A percentile compares a stretch with the other conserved stretches of the same genome.
Conservation (phyloP, 2,329 filamentous ascomycete species). For the Plectosphaerella cucumerina region DNA sequence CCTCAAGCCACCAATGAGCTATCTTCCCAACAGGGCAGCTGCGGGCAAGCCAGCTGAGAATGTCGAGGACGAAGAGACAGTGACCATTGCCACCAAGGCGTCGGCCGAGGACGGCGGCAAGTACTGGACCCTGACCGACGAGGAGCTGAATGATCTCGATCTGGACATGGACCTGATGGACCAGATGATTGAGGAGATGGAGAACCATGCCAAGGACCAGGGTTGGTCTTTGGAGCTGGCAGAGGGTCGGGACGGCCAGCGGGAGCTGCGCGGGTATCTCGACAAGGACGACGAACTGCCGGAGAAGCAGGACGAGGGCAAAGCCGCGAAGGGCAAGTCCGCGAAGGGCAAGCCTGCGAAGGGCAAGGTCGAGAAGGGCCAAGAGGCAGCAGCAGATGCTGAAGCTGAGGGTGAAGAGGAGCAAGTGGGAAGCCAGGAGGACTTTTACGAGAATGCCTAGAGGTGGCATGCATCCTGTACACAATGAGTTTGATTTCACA, state of each 20-base stretch:
- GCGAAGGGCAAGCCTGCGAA: slow-evolving; percentile 17
- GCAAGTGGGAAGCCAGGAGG: slow-evolving; percentile 40
- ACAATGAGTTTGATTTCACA: background rate
- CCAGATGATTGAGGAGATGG: slow-evolving; percentile 62
- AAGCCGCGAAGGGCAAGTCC: slow-evolving; percentile 15
- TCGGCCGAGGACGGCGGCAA: slow-evolving; percentile 56
- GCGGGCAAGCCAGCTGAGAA: slow-evolving; percentile 15
- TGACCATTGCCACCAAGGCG: slow-evolving; percentile 41
- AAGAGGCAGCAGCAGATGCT: too few species aligned
- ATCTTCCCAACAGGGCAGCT: slow-evolving; percentile 19
- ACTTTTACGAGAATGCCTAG: slow-evolving; percentile 43
- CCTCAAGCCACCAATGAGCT: slow-evolving; percentile 40
- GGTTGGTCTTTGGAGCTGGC: slow-evolving; percentile 81
- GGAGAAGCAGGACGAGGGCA: slow-evolving; percentile 10
- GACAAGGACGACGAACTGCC: slow-evolving; percentile 43
- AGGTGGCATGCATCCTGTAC: background rate
- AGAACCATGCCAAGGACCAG: slow-evolving; percentile 64
- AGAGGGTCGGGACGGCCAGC: slow-evolving; percentile 57
- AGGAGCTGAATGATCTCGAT: slow-evolving; percentile 65
- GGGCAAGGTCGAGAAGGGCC: too few species aligned
- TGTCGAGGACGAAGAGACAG: slow-evolving; percentile 15
- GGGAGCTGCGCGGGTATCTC: slow-evolving; percentile 67
- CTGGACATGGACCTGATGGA: slow-evolving; percentile 65
- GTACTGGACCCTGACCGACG: slow-evolving; percentile 55
- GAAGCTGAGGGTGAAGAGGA: slow-evolving; percentile 13